Percentiles rank a stretch among this genome's conserved stretches.
Conservation (phyloP, 805 yeast species). For the Candida tibetensis region DNA sequence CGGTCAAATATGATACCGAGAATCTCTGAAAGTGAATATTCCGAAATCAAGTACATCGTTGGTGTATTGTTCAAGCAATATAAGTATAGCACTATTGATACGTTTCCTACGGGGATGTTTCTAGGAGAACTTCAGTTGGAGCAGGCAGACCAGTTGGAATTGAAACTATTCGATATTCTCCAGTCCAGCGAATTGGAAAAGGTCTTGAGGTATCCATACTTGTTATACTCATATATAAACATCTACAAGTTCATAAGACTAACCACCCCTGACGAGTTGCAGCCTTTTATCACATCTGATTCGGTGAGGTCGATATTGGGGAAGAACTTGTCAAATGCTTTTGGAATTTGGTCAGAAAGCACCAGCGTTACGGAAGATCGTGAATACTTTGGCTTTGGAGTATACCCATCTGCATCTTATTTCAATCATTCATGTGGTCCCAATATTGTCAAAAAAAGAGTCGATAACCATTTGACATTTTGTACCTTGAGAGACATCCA, state of each 20-base stretch:
- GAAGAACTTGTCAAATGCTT: conserved; percentile 62
- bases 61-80: conserved; percentile 32
- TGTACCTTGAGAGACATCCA: conserved; percentile 38
- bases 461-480: conserved; percentile 40
- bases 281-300: conserved; percentile 34
- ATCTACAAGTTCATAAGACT: conserved; percentile 48
- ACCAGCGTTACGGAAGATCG: conserved; percentile 39
- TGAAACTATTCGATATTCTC: conserved; percentile 35
- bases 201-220: conserved; percentile 43
- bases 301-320: conserved; percentile 51
- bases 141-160: conserved; percentile 16
- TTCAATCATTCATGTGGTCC: conserved; percentile 68
- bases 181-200: conserved; percentile 54
- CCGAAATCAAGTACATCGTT: conserved; percentile 48
- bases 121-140: neutral
- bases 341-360: conserved; percentile 60
- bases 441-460: conserved; percentile 48
- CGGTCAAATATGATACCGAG: conserved; percentile 33
- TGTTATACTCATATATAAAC: conserved; percentile 45
- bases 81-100: conserved; percentile 9
- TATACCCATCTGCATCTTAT: conserved; percentile 61
- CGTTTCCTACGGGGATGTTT: neutral
- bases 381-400: conserved; percentile 58
- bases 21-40: conserved; percentile 53
- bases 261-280: conserved; percentile 34